Evolutionary conservation across 306 rosid genomes (phyloP).

Genomic region (Inga laurina): DNA sequence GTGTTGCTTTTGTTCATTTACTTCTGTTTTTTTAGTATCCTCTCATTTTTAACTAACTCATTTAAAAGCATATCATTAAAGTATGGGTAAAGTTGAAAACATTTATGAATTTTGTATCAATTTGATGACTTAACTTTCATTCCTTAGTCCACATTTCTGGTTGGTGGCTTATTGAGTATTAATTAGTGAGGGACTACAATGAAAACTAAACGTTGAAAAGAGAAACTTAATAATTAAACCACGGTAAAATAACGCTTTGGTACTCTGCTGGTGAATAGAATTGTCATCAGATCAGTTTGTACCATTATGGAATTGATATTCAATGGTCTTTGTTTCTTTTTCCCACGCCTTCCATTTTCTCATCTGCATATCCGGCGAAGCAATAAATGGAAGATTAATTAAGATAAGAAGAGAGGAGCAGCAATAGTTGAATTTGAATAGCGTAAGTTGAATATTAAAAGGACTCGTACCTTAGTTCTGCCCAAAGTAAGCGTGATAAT

Average conservation of each 20-base stretch:
- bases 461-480: constrained; percentile 57
- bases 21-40: no score
- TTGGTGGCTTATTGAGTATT: no score
- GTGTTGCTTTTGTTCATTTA: no score
- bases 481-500: constrained; percentile 64
- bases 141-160: no score
- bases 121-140: no score
- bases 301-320: constrained; percentile 56
- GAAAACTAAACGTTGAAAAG: background rate
- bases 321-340: constrained; percentile 64
- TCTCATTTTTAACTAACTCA: no score
- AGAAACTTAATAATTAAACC: background rate
- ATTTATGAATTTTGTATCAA: no score
- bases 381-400: background rate
- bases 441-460: background rate
- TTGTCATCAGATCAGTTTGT: background rate
- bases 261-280: background rate
- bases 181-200: no score
- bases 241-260: background rate
- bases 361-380: constrained; percentile 64
- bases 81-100: no score
- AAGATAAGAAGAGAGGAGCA: background rate
- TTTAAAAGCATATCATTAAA: no score
- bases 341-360: constrained; percentile 79
- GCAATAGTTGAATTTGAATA: background rate